Base-by-base conservation (phyloP, 139 green algal genomes). In the Chlamydomonas incerta region DNA sequence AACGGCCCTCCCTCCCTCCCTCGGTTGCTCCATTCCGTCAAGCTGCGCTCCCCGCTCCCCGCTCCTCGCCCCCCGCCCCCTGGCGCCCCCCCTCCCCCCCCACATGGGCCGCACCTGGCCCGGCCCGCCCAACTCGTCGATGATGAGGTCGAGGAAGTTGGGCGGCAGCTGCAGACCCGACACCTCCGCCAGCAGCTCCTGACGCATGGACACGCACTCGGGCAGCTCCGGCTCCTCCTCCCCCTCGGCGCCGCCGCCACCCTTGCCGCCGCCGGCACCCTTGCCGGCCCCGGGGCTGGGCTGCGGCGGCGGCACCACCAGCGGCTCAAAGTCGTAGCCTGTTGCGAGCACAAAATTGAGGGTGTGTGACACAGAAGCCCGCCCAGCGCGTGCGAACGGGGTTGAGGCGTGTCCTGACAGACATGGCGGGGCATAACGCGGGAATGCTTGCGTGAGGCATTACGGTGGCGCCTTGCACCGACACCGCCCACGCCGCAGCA, bases 91-190 rank as follows among this genome's bases (percentile, higher is more conserved):
- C 58, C 26, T 11, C 65, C 4, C 33, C 9, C 83, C 80, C 85
- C 75, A 65, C 80, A n/a, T n/a, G n/a, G n/a, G n/a, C n/a, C n/a
- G 46, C n/a, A 94, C 92, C 77, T 86, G 33, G 23, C 46, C 35
- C 28, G 93, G 91, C 13, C 96, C 96, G 0, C 96, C 96, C 82
- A 98, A 88, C 85, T 91, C 70, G 69, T 98, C 88, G 2, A 98
- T 93, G 18, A 98, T 82, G 85, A 95, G 75, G 85, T 99, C 96
- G 46, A 98, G 90, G 87, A 97, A 97, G 92, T 98, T 98, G 75
- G 93, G 87, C 8, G 96, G 96, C 80, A 98, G 92, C 55, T 92
- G 73, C 72, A 96, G 83, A 6, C 63, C 65, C 1, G 81, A 72
- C 0, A 94, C 88, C 31, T 52, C 13, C 71, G 76, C 81, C 63